These are phyloP conservation scores for Ophiocordyceps camponoti-leonardi DNA, from an alignment of 2,329 filamentous ascomycete species.

Conservation along the genomic window DNA sequence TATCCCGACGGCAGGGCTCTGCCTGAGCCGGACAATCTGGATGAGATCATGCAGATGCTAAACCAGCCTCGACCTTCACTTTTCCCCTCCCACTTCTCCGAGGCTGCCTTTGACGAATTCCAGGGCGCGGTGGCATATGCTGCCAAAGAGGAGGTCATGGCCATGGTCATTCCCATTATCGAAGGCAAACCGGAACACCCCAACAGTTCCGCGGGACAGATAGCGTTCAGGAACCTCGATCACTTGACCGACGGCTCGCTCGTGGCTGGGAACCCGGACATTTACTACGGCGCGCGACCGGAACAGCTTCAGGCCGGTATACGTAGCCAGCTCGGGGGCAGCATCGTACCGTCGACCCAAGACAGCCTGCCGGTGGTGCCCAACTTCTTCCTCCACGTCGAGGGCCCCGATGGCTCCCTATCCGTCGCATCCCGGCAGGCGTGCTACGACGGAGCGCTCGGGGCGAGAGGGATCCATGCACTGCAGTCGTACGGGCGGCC, in stretches of 20 bases:
- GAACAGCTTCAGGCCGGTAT: slow-evolving; percentile 9
- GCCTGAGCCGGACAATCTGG: slow-evolving; percentile 5
- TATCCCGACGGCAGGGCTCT: slow-evolving; percentile 4
- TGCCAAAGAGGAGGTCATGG: slow-evolving; percentile 10
- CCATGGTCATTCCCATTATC: slow-evolving; percentile 14
- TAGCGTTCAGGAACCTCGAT: slow-evolving; percentile 17
- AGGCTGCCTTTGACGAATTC: slow-evolving; percentile 14
- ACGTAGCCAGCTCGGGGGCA: slow-evolving; percentile 7
- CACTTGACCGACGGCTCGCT: slow-evolving; percentile 17
- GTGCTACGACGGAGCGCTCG: too few species aligned
- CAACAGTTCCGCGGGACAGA: slow-evolving; percentile 9
- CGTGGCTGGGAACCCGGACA: slow-evolving; percentile 12
- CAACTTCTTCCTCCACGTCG: too few species aligned
- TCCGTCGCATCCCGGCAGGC: too few species aligned
- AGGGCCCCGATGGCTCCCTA: too few species aligned
- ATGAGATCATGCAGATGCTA: slow-evolving; percentile 5
- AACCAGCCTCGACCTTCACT: slow-evolving; percentile 11
- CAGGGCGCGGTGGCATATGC: slow-evolving; percentile 9
- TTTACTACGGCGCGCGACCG: slow-evolving; percentile 14
- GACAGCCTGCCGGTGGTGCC: too few species aligned
- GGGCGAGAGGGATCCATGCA: too few species aligned
- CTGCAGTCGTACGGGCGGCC: too few species aligned
- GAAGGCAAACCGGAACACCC: slow-evolving; percentile 7
- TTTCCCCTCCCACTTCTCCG: slow-evolving; percentile 16
- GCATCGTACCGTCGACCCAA: slow-evolving; percentile 15